A percentile compares a stretch with the other conserved stretches of the same genome.
These are phyloP conservation scores for Penicillium paneum DNA, from an alignment of 2,329 filamentous ascomycete genomes.

Conservation along the genomic window DNA sequence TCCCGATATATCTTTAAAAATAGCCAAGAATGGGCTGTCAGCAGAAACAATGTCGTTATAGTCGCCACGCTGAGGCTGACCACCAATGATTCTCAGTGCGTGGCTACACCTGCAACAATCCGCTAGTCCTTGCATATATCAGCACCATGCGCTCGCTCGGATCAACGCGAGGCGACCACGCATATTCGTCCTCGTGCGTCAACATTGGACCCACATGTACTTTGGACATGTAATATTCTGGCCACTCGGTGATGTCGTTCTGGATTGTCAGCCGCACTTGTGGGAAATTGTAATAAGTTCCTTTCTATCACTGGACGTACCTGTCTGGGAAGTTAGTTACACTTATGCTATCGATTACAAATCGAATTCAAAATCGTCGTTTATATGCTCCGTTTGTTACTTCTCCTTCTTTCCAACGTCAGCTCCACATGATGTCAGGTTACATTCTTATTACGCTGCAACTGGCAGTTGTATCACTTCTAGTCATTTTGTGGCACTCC, in stretches of 20 bases:
- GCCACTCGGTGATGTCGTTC: not conserved
- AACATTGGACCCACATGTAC: not conserved
- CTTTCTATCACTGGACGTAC: not conserved
- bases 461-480: not conserved
- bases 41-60: not conserved
- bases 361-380: not conserved
- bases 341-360: not conserved
- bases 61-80: not conserved
- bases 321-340: not conserved
- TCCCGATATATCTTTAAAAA: not conserved
- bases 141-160: not conserved
- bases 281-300: not conserved
- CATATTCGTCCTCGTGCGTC: not conserved
- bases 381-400: not conserved
- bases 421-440: not conserved
- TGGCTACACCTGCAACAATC: not conserved
- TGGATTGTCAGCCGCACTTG: not conserved
- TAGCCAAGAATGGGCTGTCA: not conserved
- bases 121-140: not conserved
- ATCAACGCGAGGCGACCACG: not conserved
- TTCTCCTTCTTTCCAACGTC: not conserved
- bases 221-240: not conserved
- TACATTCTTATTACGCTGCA: not conserved
- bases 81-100: not conserved
- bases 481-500: not conserved